These are phyloP conservation scores for Xanthoparmelia taractica DNA, from an alignment of 495 filamentous ascomycete genomes.

Conservation along the genomic window DNA sequence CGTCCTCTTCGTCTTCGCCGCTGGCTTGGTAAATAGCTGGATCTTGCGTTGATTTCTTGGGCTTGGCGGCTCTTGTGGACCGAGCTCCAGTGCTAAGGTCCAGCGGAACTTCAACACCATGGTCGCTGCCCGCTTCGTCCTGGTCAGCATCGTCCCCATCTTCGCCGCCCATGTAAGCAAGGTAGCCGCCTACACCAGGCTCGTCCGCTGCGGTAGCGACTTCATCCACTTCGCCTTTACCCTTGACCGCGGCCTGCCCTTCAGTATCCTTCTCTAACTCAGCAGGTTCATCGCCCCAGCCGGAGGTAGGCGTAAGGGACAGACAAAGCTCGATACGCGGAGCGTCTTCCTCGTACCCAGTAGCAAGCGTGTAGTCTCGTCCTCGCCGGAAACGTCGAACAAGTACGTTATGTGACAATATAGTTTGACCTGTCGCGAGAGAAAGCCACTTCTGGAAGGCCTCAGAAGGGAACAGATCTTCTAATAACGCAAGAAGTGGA, in stretches of 20 bases:
- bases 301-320: constrained; percentile 68
- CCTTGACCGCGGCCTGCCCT: constrained; percentile 30
- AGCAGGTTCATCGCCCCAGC: constrained; percentile 65
- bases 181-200: constrained; percentile 67
- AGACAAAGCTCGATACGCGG: constrained; percentile 83
- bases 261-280: constrained; percentile 41
- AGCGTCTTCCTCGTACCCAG: constrained; percentile 64
- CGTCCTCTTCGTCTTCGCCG: constrained; percentile 72
- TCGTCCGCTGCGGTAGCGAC: constrained; percentile 35
- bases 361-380: constrained; percentile 87
- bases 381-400: constrained; percentile 80
- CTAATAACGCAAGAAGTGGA: constrained; percentile 69
- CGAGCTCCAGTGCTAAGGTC: constrained; percentile 22
- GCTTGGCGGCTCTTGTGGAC: constrained; percentile 21
- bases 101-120: constrained; percentile 22
- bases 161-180: constrained; percentile 86
- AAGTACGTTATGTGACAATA: constrained; percentile 57
- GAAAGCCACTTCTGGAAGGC: constrained; percentile 88
- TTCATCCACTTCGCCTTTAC: constrained; percentile 28
- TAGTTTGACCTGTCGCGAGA: constrained; percentile 61
- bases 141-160: constrained; percentile 47
- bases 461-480: constrained; percentile 70
- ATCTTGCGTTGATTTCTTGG: constrained; percentile 42
- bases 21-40: constrained; percentile 77
- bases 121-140: constrained; percentile 21